Base-by-base conservation (phyloP, 768 basidiomycete genomes). In the Lactarius hengduanensis region DNA sequence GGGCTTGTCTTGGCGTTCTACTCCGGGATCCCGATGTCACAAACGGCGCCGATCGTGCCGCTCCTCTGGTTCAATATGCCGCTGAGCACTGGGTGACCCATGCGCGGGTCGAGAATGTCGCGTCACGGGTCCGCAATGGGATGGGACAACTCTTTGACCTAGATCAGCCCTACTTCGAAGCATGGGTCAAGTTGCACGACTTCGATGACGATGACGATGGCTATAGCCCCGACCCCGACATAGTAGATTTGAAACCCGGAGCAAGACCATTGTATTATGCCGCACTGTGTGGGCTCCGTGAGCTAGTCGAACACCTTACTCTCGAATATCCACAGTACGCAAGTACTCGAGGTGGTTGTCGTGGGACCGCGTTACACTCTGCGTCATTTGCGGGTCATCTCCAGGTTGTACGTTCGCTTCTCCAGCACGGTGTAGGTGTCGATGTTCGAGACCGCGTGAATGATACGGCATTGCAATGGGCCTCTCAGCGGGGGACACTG, bases 171-270 rank as follows among this genome's bases (percentile, higher is more conserved):
- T 53, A 53, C 13, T 53, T 53, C 0, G 50, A 53, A 7, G 22
- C 22, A 2, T 53, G 50, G 50, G 22, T 53, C 26, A 0, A 26
- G 22, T 53, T 53, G 26, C n/a, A 53, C 22, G 26, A 53, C 2
- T 0, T 3, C 13, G 50, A 40, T 40, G 1, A 36, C 34, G 10
- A 10, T 3, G 11, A 10, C 10, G 9, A 13, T 36, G n/a, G n/a
- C n/a, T n/a, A n/a, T n/a, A n/a, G 0, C 1, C 11, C 11, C 36
- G 36, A n/a, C n/a, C n/a, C n/a, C n/a, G 11, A 36, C 11, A 0
- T 2, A 3, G 2, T 0, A 13, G 10, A 36, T 36, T 0, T 3
- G 36, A 13, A 0, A 36, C 11, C 11, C 1, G 36, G 13, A 2
- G 26, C 50, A 53, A 15, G 26, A 53, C 26, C 50, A 5, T 15